phyloP scores from a whole-genome alignment of 345 rosid species.

The Acer campestre region DNA sequence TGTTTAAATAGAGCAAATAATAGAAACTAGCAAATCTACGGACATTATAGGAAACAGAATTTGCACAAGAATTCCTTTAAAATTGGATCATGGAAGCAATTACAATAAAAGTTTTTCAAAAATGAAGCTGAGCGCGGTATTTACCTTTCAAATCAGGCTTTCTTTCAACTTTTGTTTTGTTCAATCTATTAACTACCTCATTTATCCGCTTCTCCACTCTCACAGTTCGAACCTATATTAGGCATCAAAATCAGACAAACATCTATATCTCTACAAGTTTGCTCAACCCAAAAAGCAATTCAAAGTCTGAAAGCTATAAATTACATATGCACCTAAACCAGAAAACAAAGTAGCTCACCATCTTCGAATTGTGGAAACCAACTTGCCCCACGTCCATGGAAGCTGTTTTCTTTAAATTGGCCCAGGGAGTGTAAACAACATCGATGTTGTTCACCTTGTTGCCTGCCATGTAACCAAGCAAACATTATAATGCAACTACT shows the following conservation, averaged over 20 bases:
- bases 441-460: slow-evolving; percentile 93
- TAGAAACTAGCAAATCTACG: background rate
- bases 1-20: background rate
- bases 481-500: background rate
- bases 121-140: background rate
- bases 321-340: background rate
- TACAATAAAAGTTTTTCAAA: background rate
- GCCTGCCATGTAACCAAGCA: slow-evolving; percentile 46
- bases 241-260: slow-evolving; percentile 24
- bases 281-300: background rate
- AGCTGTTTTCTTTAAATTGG: slow-evolving; percentile 91
- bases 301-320: background rate
- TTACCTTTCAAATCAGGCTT: slow-evolving; percentile 92
- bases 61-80: background rate
- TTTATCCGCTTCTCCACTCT: slow-evolving; percentile 92
- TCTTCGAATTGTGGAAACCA: slow-evolving; percentile 86
- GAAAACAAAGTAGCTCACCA: slow-evolving; percentile 46
- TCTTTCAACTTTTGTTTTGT: slow-evolving; percentile 90
- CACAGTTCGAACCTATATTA: slow-evolving; percentile 75
- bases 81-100: background rate
- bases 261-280: background rate
- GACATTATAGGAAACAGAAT: background rate
- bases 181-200: slow-evolving; percentile 91
- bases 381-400: slow-evolving; percentile 99
- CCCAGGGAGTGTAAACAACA: slow-evolving; percentile 98